These are phyloP conservation scores for Cutaneotrichosporon sp. DNA, from an alignment of 1,284 basidiomycete species.

Conservation along the genomic window DNA sequence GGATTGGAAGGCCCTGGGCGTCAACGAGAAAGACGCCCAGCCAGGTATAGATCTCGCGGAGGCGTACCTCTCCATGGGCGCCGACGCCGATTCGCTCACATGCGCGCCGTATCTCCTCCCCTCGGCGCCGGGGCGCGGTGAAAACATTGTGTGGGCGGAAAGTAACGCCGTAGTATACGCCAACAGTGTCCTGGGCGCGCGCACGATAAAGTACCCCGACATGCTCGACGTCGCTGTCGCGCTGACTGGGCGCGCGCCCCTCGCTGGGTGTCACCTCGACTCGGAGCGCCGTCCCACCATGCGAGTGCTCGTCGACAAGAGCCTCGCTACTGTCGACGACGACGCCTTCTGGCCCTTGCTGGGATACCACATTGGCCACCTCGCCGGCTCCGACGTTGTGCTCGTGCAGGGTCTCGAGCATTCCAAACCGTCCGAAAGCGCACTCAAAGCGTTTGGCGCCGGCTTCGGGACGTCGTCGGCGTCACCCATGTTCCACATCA, in stretches of 20 bases:
- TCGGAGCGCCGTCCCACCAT: background rate
- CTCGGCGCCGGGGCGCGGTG: background rate
- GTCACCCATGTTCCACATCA: conserved; percentile 15
- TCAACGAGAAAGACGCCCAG: background rate
- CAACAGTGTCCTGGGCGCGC: conserved; percentile 12
- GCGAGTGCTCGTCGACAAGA: background rate
- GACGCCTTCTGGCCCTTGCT: conserved; percentile 8
- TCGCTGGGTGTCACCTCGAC: conserved; percentile 3
- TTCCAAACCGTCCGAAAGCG: background rate
- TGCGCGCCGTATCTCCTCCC: conserved; percentile 17
- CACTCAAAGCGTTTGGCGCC: conserved; percentile 15
- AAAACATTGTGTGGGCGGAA: conserved; percentile 12
- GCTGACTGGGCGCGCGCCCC: conserved; percentile 11
- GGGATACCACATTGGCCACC: conserved; percentile 6
- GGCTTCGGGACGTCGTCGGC: conserved; percentile 10
- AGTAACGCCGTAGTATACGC: conserved; percentile 12
- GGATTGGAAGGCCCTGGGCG: conserved; percentile 4
- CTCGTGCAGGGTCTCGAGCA: conserved; percentile 9
- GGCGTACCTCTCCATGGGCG: conserved; percentile 7
- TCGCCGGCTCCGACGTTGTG: background rate
- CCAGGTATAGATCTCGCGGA: background rate
- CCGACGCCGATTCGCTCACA: background rate
- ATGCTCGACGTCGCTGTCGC: conserved; percentile 15
- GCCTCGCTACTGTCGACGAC: background rate
- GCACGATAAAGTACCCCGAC: conserved; percentile 16